Conservation (phyloP, 495 filamentous ascomycete species). For the Tuber brumale region DNA sequence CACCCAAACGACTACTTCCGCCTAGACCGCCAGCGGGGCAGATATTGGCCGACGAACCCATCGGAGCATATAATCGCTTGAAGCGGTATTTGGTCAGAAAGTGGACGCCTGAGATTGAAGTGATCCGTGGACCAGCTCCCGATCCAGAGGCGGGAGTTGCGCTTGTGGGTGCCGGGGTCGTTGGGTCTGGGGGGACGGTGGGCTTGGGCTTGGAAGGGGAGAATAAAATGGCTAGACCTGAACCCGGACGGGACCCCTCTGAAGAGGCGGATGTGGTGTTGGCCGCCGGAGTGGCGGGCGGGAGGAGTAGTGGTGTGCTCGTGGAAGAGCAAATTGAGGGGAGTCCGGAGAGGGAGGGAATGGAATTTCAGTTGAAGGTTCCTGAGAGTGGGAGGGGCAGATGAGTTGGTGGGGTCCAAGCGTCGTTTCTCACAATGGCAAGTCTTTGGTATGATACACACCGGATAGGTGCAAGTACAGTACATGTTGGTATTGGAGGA, state of each 20-base stretch:
- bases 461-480: neutral
- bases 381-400: conserved; percentile 11
- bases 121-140: neutral
- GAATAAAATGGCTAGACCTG: conserved; percentile 34
- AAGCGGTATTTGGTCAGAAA: conserved; percentile 46
- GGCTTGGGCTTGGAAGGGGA: conserved; percentile 33
- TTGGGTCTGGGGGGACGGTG: conserved; percentile 19
- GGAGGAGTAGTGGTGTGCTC: conserved; percentile 46
- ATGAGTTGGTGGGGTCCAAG: conserved; percentile 2
- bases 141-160: conserved; percentile 28
- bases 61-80: conserved; percentile 43
- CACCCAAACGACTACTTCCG: conserved; percentile 8
- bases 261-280: conserved; percentile 12
- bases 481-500: neutral
- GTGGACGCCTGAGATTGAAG: conserved; percentile 46
- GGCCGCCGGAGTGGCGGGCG: conserved; percentile 15
- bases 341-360: conserved; percentile 9
- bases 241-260: conserved; percentile 10
- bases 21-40: conserved; percentile 22
- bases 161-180: conserved; percentile 10
- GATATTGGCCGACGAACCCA: conserved; percentile 29
- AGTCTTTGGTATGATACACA: neutral
- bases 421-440: neutral
- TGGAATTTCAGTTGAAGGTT: conserved; percentile 9
- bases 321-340: conserved; percentile 48